Conservation (phyloP, 176 grass and related monocot genomes). For the Phoenix dactylifera region DNA sequence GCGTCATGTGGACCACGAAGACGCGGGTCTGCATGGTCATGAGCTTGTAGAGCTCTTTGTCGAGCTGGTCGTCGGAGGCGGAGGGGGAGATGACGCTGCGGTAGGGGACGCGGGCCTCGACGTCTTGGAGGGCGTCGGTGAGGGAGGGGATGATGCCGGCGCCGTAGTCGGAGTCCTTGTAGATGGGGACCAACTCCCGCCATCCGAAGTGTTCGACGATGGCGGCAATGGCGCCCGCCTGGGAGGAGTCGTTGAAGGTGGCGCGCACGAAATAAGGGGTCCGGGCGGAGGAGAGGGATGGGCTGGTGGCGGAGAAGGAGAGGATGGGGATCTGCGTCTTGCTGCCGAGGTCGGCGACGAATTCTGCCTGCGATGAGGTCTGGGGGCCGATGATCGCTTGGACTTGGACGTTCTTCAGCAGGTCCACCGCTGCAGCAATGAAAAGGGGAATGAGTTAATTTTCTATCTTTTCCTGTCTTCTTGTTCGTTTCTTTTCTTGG, state of each 20-base stretch:
- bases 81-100: conserved; percentile 24
- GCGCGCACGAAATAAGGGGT: conserved; percentile 41
- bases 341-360: conserved; percentile 37
- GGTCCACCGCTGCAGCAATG: conserved; percentile 11
- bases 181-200: conserved; percentile 27
- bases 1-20: conserved; percentile 47
- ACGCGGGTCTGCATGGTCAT: conserved; percentile 54
- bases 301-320: conserved; percentile 41
- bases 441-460: no score
- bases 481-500: no score
- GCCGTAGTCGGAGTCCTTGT: conserved; percentile 33
- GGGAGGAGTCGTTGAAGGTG: conserved; percentile 18
- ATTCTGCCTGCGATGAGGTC: conserved; percentile 36
- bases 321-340: conserved; percentile 36
- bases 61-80: conserved; percentile 9
- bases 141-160: conserved; percentile 15
- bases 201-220: conserved; percentile 37
- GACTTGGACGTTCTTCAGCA: conserved; percentile 33
- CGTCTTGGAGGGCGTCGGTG: conserved; percentile 6
- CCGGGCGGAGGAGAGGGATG: conserved; percentile 16
- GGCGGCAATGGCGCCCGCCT: conserved; percentile 31
- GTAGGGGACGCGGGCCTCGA: conserved; percentile 31
- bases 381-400: conserved; percentile 43
- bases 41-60: conserved; percentile 33
- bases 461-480: no score